Evolutionary conservation across 257 asterid species (phyloP).

Genomic region (Solanum sitiens): DNA sequence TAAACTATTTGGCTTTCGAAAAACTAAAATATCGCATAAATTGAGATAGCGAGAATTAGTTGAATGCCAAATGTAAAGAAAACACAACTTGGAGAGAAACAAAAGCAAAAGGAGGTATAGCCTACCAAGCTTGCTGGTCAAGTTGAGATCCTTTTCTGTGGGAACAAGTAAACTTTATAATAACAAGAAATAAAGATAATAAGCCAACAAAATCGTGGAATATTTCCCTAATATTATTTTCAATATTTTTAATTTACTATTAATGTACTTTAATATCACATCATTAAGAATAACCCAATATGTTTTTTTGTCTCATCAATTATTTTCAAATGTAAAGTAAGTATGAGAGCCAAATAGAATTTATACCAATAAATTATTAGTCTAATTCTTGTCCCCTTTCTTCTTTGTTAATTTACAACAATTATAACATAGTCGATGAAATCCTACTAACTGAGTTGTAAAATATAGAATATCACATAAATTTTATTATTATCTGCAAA

Average conservation of each 20-base stretch:
- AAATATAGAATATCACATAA: too few relatives aligned
- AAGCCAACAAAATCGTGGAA: background rate
- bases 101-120: background rate
- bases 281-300: too few relatives aligned
- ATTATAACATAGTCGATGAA: fast-evolving
- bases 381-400: too few relatives aligned
- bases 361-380: too few relatives aligned
- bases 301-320: too few relatives aligned
- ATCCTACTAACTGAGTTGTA: fast-evolving
- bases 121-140: background rate
- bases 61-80: background rate
- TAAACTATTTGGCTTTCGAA: fast-evolving
- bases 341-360: too few relatives aligned
- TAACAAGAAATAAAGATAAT: background rate
- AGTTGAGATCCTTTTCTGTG: background rate
- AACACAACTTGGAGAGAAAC: background rate
- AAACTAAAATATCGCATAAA: too few relatives aligned
- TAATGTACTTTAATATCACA: too few relatives aligned
- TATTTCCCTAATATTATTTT: background rate
- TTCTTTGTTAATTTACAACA: too few relatives aligned
- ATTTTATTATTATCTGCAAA: background rate
- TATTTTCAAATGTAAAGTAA: too few relatives aligned
- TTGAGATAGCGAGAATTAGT: background rate
- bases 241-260: too few relatives aligned
- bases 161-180: background rate